A percentile compares a stretch with the other conserved stretches of the same genome.
Conservation (phyloP, 768 basidiomycete genomes). For the Zangia roseola region DNA sequence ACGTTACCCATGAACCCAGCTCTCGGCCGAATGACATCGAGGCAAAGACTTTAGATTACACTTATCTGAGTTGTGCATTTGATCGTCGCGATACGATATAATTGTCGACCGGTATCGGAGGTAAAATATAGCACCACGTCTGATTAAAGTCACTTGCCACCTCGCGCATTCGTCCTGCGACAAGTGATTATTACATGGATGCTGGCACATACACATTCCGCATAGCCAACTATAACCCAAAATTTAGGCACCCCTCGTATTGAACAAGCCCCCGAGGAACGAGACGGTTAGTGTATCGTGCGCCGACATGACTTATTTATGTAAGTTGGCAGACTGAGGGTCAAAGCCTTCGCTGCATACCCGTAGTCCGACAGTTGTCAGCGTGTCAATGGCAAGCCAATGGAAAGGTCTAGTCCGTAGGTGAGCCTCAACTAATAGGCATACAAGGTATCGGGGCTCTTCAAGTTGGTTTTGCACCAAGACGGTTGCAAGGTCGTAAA, state of each 20-base stretch:
- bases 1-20: conserved; percentile 26
- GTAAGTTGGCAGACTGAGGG: no score
- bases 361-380: background rate
- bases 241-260: conserved; percentile 42
- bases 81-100: no score
- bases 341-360: no score
- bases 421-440: background rate
- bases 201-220: conserved; percentile 62
- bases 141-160: no score
- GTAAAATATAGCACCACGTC: no score
- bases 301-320: background rate
- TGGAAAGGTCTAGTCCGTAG: background rate
- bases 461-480: background rate
- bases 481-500: background rate
- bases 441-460: background rate
- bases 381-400: background rate
- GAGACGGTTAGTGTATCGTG: conserved; percentile 1
- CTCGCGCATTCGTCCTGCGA: no score
- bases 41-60: no score
- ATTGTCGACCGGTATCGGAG: no score
- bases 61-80: no score
- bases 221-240: conserved; percentile 61
- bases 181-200: no score
- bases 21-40: no score
- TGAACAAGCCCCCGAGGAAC: background rate